Evolutionary conservation across 768 basidiomycete species (phyloP).

Genomic region (Tulasnella sp.): DNA sequence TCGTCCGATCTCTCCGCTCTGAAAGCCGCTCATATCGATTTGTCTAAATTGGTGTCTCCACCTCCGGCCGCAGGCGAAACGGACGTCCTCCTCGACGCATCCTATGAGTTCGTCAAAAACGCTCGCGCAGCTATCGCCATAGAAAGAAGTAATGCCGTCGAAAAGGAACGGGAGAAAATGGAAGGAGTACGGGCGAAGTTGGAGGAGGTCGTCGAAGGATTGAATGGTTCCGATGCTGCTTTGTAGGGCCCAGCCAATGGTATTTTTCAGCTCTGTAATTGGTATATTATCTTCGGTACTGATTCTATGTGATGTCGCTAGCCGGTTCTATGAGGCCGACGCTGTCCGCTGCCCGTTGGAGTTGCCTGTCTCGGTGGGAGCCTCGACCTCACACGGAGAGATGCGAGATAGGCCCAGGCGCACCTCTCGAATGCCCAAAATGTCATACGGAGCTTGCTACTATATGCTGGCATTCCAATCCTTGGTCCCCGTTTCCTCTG

Average conservation of each 20-base stretch:
- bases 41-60: not conserved
- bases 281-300: too few species aligned
- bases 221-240: not conserved
- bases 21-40: conserved; percentile 17
- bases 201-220: conserved; percentile 19
- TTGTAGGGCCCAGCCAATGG: not conserved
- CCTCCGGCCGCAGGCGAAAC: not conserved
- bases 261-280: not conserved
- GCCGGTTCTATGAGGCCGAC: too few species aligned
- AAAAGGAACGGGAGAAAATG: conserved; percentile 19
- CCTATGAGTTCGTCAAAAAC: conserved; percentile 21
- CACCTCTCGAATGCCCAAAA: too few species aligned
- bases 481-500: too few species aligned
- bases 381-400: too few species aligned
- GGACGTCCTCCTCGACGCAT: conserved; percentile 12
- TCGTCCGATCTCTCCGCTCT: conserved; percentile 12
- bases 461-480: too few species aligned
- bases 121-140: conserved; percentile 11
- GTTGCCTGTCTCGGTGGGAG: too few species aligned
- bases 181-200: conserved; percentile 12
- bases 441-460: too few species aligned
- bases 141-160: not conserved
- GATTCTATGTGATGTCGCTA: too few species aligned
- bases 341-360: too few species aligned
- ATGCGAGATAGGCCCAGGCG: too few species aligned